Percentiles rank a stretch among this genome's conserved stretches.
phyloP scores from a whole-genome alignment of 768 basidiomycete genomes.

The Suillus spraguei region DNA sequence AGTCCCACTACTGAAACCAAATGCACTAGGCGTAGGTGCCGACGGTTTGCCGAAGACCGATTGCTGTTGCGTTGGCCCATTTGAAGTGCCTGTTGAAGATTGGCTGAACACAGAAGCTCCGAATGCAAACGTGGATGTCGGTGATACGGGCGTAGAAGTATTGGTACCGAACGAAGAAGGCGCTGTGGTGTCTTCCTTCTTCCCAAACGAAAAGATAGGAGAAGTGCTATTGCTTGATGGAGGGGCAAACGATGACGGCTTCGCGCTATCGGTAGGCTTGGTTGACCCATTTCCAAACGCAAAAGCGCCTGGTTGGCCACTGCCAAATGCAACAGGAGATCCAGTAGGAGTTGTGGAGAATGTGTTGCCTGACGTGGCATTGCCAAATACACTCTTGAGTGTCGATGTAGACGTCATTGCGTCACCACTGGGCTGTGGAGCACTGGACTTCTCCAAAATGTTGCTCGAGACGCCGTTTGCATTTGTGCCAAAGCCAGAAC shows the following conservation, averaged over 20 bases:
- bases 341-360: constrained; percentile 21
- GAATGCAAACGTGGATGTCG: constrained; percentile 14
- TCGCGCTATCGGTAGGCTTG: constrained; percentile 20
- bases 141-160: constrained; percentile 7
- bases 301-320: constrained; percentile 15
- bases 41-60: constrained; percentile 30
- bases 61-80: constrained; percentile 15
- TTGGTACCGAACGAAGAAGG: constrained; percentile 5
- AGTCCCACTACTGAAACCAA: constrained; percentile 33
- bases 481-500: constrained; percentile 20
- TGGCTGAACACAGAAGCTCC: background rate
- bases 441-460: constrained; percentile 19
- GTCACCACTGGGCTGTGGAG: constrained; percentile 21
- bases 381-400: constrained; percentile 20
- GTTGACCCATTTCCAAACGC: constrained; percentile 24
- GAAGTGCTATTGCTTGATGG: constrained; percentile 14
- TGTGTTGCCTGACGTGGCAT: constrained; percentile 18
- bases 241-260: constrained; percentile 19
- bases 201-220: constrained; percentile 11
- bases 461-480: constrained; percentile 19
- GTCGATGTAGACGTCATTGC: constrained; percentile 23
- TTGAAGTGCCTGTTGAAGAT: constrained; percentile 6
- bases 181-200: background rate
- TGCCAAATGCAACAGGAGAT: constrained; percentile 17
- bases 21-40: constrained; percentile 28